These are phyloP conservation scores for Iberis pinnata DNA, from an alignment of 345 rosid genomes.

Conservation along the genomic window DNA sequence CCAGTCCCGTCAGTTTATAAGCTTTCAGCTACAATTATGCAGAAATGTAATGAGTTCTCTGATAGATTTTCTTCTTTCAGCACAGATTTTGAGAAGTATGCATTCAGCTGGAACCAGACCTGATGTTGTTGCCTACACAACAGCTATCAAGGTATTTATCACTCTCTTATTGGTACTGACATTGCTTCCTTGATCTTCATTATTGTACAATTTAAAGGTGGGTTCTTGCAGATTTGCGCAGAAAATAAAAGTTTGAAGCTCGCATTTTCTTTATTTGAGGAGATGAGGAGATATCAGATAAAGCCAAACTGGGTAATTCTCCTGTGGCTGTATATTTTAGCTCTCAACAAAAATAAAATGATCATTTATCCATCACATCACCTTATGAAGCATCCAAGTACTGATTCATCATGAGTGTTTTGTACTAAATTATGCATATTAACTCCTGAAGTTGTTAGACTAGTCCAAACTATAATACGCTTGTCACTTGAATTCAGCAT, in stretches of 20 bases:
- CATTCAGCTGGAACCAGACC: constrained; percentile 57
- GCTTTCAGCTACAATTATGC: not conserved
- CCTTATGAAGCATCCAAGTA: constrained; percentile 7
- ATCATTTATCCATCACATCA: not conserved
- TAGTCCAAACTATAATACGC: not conserved
- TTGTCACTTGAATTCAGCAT: too few relatives aligned
- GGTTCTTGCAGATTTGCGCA: constrained; percentile 58
- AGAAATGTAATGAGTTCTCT: constrained; percentile 22
- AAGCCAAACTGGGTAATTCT: constrained; percentile 71
- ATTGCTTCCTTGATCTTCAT: not conserved
- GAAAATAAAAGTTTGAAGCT: constrained; percentile 46
- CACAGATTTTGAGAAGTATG: constrained; percentile 87
- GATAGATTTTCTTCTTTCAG: constrained; percentile 26
- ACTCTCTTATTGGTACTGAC: constrained; percentile 20
- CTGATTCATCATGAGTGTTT: not conserved
- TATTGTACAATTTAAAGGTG: constrained; percentile 10
- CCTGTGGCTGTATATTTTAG: not conserved
- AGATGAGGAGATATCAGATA: constrained; percentile 71
- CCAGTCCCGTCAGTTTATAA: constrained; percentile 3
- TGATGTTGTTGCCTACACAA: constrained; percentile 85
- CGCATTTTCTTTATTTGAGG: constrained; percentile 74
- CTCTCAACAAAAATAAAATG: constrained; percentile 7
- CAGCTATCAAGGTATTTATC: constrained; percentile 68
- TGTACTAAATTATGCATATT: constrained; percentile 7
- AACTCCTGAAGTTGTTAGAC: not conserved